These are phyloP conservation scores for Hyphopichia pseudoburtonii DNA, from an alignment of 1,139 yeast species.

Conservation along the genomic window DNA sequence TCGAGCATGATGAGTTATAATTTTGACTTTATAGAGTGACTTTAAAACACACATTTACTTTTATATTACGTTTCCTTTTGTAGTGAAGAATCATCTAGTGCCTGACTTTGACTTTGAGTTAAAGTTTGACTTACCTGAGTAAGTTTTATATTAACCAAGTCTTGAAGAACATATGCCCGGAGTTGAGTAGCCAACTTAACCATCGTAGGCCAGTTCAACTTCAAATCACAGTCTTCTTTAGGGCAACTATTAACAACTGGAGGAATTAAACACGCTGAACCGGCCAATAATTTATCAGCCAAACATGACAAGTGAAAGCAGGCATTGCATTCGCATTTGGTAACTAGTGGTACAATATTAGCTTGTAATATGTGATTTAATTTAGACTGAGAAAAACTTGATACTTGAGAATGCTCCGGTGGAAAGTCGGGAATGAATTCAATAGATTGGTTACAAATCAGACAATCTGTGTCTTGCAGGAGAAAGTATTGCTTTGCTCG, in stretches of 20 bases:
- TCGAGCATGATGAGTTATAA: conserved; percentile 31
- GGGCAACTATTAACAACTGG: conserved; percentile 45
- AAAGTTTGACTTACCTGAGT: background rate
- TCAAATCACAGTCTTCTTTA: conserved; percentile 31
- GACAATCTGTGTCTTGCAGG: conserved; percentile 18
- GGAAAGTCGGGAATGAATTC: conserved; percentile 30
- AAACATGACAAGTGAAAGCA: conserved; percentile 48
- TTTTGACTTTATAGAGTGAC: background rate
- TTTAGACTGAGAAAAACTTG: conserved; percentile 2
- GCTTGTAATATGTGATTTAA: conserved; percentile 5
- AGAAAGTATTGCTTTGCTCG: background rate
- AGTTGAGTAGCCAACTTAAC: conserved; percentile 35
- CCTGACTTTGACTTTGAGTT: too few species aligned
- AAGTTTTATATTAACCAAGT: conserved; percentile 4
- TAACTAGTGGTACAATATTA: conserved; percentile 21
- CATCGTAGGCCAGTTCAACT: conserved; percentile 40
- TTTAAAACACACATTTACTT: too few species aligned
- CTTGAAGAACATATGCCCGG: conserved; percentile 18
- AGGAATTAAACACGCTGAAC: conserved; percentile 17
- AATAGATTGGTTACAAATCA: conserved; percentile 23
- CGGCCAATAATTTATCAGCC: conserved; percentile 17
- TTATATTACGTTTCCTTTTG: too few species aligned
- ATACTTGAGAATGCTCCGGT: conserved; percentile 1
- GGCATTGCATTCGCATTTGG: conserved; percentile 41
- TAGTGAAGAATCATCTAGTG: too few species aligned